Percentiles rank a stretch among this genome's conserved stretches.
phyloP scores from a whole-genome alignment of 768 basidiomycete genomes.

The Kwoniella heveanensis region DNA sequence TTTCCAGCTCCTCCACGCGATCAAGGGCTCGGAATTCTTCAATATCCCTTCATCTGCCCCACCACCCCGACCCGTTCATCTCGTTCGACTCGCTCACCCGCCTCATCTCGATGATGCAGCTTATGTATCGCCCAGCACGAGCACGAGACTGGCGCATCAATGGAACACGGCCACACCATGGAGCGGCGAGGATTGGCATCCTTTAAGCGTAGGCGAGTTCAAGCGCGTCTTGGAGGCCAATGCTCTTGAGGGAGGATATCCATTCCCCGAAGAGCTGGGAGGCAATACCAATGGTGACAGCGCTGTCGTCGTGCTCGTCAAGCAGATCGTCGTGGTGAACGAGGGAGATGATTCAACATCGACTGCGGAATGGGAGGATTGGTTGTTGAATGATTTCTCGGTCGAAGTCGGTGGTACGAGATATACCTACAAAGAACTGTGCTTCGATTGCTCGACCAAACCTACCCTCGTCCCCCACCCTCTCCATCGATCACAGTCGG shows the following conservation, averaged over 20 bases:
- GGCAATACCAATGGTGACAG: constrained; percentile 39
- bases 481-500: constrained; percentile 40
- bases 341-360: constrained; percentile 34
- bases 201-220: constrained; percentile 62
- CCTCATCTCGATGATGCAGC: constrained; percentile 24
- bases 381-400: constrained; percentile 43
- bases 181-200: constrained; percentile 38
- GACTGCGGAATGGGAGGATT: constrained; percentile 41
- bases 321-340: constrained; percentile 65
- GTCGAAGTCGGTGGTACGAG: constrained; percentile 37
- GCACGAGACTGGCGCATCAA: constrained; percentile 13
- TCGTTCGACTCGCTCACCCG: constrained; percentile 39
- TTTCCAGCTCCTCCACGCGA: constrained; percentile 85
- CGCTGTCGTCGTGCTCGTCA: constrained; percentile 63
- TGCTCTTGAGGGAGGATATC: constrained; percentile 45
- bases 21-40: constrained; percentile 74
- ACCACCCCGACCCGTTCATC: constrained; percentile 38
- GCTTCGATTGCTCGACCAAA: constrained; percentile 45
- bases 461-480: constrained; percentile 34
- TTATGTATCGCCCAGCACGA: constrained; percentile 20
- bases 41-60: constrained; percentile 36
- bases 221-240: constrained; percentile 62
- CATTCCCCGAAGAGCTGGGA: constrained; percentile 59
- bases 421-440: constrained; percentile 48
- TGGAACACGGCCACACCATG: constrained; percentile 13